Conservation (phyloP, 108 stramenopile species). For the Chaetoceros muelleri region DNA sequence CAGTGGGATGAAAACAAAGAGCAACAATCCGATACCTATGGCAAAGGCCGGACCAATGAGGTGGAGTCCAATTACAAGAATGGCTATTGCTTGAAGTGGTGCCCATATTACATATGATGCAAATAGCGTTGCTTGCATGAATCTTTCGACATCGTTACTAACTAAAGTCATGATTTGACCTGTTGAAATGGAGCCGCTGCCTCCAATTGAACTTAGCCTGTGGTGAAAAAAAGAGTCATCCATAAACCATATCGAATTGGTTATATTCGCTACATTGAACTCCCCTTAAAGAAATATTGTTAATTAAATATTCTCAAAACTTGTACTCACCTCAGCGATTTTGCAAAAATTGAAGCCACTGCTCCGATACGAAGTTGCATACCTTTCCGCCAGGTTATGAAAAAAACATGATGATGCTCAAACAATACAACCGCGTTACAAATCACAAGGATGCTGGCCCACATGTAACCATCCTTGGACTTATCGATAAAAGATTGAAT, state of each 20-base stretch:
- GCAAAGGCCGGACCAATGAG: constrained; percentile 76
- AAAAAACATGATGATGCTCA: constrained; percentile 48
- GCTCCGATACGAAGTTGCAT: constrained; percentile 66
- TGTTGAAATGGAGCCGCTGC: constrained; percentile 22
- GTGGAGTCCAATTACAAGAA: constrained; percentile 50
- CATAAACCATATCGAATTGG: too few species aligned
- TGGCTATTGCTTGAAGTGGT: constrained; percentile 73
- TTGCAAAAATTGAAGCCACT: constrained; percentile 72
- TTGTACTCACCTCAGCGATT: constrained; percentile 46
- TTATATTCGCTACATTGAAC: too few species aligned
- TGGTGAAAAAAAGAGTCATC: too few species aligned
- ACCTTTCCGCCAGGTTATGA: constrained; percentile 38
- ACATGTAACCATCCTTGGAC: constrained; percentile 26
- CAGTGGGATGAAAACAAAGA: constrained; percentile 72
- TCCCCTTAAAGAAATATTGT: too few species aligned
- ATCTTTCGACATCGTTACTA: constrained; percentile 88
- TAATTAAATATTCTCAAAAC: too few species aligned
- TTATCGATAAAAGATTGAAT: constrained; percentile 51
- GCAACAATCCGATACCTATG: constrained; percentile 65
- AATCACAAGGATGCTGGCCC: constrained; percentile 46
- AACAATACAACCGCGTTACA: constrained; percentile 47
- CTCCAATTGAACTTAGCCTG: constrained; percentile 14
- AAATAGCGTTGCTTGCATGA: constrained; percentile 60
- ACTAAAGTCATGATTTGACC: constrained; percentile 85
- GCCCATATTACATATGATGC: constrained; percentile 64